Evolutionary conservation across 2,329 filamentous ascomycete genomes (phyloP), one percentile per base, ranked within the genome.

Genomic region (Scortechinia acanthostroma): DNA sequence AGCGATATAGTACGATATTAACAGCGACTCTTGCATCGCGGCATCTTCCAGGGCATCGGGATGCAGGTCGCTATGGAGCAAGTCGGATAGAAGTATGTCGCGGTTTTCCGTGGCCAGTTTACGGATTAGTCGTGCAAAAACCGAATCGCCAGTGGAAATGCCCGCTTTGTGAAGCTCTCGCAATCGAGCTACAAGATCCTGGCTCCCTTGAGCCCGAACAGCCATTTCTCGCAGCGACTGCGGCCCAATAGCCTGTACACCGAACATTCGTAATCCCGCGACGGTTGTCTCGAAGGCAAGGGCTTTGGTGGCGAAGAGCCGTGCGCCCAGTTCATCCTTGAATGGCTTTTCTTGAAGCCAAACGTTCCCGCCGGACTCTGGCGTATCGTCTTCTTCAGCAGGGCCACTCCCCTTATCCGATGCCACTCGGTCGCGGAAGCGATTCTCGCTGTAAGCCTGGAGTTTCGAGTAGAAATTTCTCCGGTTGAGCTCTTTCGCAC

Each of bases 1-100:
- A 6, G 35, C 17, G 13, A 40, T 40, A 19, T 40, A 40, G 35
- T 40, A 40, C 17, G 35, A 40, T 17, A 40, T 40, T 6, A 40
- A 17, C 6, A 40, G 35, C 13, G 35, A 13, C 35, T 40, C 35
- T 17, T 40, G 35, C 17, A 40, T 10, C 6, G 10, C 6, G 10
- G 10, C 35, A 40, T 40, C 35, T 19, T 40, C 35, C 10, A 40
- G 17, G 14, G 17, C 35, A 40, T 40, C 35, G 6, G 35, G 35
- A 19, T 40, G 35, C 17, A 15, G 35, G 35, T 40, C 35, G 17
- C 10, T 40, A 10, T 10, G 10, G 6, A 40, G 35, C 20, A 40
- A 19, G 35, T 19, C 17, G 6, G 35, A 40, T 6, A 40, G 35
- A 40, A 40, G 35, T 6, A 40, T 40, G 20, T 19, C 35, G 17